These are phyloP conservation scores for Lentithecium fluviatile DNA, from an alignment of 495 filamentous ascomycete species.

Conservation along the genomic window DNA sequence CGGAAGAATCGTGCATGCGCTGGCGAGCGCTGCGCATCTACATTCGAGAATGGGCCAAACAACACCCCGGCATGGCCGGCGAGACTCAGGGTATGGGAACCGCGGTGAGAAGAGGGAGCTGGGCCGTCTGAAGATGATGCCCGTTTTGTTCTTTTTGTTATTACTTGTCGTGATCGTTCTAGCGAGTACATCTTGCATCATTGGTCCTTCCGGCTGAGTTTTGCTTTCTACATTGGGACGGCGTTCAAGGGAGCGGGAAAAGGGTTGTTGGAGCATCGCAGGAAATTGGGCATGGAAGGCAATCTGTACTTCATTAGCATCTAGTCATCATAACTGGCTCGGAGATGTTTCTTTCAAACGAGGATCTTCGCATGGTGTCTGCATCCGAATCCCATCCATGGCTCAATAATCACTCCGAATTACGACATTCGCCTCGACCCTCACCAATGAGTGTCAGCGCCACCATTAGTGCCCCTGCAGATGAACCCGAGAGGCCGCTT, in stretches of 20 bases:
- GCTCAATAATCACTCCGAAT: too few relatives aligned
- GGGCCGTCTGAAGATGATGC: conserved; percentile 72
- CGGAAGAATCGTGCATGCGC: conserved; percentile 57
- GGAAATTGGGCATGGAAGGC: neutral
- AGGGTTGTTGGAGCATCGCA: neutral
- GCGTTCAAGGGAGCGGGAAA: neutral
- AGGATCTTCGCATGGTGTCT: neutral
- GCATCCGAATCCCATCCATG: neutral
- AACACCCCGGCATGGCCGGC: conserved; percentile 66
- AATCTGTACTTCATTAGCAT: neutral
- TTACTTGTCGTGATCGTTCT: conserved; percentile 11
- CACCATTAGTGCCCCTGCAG: too few relatives aligned
- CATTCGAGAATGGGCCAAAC: conserved; percentile 78
- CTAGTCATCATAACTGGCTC: neutral
- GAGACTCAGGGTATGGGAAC: conserved; percentile 65
- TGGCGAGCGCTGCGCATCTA: conserved; percentile 82
- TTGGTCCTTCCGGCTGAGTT: neutral
- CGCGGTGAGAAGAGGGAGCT: conserved; percentile 72
- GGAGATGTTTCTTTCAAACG: neutral
- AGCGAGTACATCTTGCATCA: conserved; percentile 2
- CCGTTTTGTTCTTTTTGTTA: neutral
- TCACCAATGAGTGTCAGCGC: too few relatives aligned
- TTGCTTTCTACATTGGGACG: neutral
- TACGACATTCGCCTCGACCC: too few relatives aligned
- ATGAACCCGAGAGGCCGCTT: too few relatives aligned